These are phyloP conservation scores for Chaetomium cochliodes DNA, from an alignment of 495 filamentous ascomycete genomes.

Conservation along the genomic window DNA sequence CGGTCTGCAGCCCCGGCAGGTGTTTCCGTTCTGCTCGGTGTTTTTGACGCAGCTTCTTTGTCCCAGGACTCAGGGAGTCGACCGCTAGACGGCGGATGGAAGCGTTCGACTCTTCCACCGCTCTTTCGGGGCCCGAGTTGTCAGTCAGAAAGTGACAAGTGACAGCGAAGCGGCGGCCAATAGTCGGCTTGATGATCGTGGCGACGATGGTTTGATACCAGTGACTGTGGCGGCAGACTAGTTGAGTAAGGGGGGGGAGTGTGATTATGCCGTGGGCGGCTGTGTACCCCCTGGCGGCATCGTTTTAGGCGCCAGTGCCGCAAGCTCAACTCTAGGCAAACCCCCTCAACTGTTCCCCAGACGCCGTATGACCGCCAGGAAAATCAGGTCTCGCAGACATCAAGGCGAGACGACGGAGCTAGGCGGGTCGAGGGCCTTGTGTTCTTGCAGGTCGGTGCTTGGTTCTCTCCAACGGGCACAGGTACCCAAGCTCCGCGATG, in stretches of 20 bases:
- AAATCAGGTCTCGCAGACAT: background rate
- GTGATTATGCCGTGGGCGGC: conserved; percentile 5
- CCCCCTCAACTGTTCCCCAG: background rate
- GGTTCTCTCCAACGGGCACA: conserved; percentile 43
- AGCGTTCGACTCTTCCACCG: conserved; percentile 48
- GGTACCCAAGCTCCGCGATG: conserved; percentile 36
- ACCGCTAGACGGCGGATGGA: conserved; percentile 40
- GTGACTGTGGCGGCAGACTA: conserved; percentile 15
- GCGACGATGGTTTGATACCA: conserved; percentile 8
- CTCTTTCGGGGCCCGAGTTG: conserved; percentile 45
- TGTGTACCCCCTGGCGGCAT: conserved; percentile 9
- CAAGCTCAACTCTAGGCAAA: conserved; percentile 10
- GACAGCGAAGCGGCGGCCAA: conserved; percentile 32
- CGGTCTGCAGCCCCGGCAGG: conserved; percentile 37
- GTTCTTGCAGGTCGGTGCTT: conserved; percentile 15
- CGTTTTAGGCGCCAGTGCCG: conserved; percentile 17
- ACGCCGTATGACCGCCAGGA: conserved; percentile 7
- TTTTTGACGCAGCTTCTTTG: conserved; percentile 50
- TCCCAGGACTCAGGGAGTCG: conserved; percentile 46
- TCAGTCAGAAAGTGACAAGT: conserved; percentile 44
- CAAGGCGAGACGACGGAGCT: background rate
- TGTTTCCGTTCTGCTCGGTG: conserved; percentile 38
- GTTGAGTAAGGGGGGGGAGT: conserved; percentile 14
- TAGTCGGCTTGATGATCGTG: conserved; percentile 13
- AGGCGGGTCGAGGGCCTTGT: conserved; percentile 13